Base-by-base conservation (phyloP, 2,329 filamentous ascomycete genomes). In the Aspergillus nomiae region DNA sequence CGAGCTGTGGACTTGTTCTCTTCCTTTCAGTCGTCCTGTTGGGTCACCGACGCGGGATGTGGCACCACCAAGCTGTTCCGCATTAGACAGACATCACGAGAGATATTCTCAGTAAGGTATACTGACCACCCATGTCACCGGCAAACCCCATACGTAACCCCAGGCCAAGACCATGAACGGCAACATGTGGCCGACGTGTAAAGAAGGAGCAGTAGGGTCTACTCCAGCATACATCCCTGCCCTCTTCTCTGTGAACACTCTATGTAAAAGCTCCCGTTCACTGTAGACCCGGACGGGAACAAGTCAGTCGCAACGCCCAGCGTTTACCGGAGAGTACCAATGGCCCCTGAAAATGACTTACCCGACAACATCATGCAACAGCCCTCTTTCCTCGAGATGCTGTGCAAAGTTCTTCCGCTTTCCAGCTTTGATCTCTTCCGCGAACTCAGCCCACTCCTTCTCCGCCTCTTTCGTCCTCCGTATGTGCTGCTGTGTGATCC, bases 131-230 rank as follows among this genome's bases (percentile, higher is more conserved):
- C 80, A 83, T 51, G 77, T 75, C 5, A 81, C 74, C 4, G 77
- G 77, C 58, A 82, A 74, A 9, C 82, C 82, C 74, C 81, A 80
- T 6, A 83, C 77, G 63, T 82, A 84, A 51, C 78, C 77, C 82
- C 82, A 84, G 4, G 78, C 81, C 58, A 84, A 59, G 4, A 82
- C 78, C 81, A 84, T 84, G 56, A 84, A 80, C 2, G 82, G 82
- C 14, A 84, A 63, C 77, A 84, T 81, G 69, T 84, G 82, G 16
- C 82, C 82, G 61, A 84, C 73, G 69, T 84, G 82, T 69, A 84
- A 70, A 45, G 82, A 83, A 1, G 81, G 79, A 12, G 80, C 82
- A 4, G 82, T 84, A 45, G 82, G 82, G 63, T 84, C 82, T 26
- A 84, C 74, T 62, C 82, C 82, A 30, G 76, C 78, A 65, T 84